Conservation (phyloP, 345 rosid species). For the Eucalyptus microcorys region DNA sequence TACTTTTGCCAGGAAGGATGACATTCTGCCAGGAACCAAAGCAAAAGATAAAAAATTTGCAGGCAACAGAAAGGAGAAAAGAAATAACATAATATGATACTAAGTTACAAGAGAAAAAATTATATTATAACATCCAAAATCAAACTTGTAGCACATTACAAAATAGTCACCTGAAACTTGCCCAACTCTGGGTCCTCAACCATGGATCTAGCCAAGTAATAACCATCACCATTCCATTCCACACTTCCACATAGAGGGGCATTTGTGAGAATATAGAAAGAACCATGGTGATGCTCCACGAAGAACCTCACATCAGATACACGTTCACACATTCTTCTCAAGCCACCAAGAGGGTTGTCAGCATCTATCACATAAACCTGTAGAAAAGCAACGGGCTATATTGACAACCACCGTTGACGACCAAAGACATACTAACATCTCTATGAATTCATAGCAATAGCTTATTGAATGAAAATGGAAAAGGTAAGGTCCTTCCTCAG, state of each 20-base stretch:
- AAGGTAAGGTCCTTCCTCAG: slow-evolving; percentile 70
- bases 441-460: not conserved
- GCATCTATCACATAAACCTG: slow-evolving; percentile 78
- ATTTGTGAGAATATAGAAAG: slow-evolving; percentile 72
- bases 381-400: not conserved
- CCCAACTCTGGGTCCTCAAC: slow-evolving; percentile 32
- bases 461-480: slow-evolving; percentile 2
- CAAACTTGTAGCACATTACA: not conserved
- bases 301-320: slow-evolving; percentile 59
- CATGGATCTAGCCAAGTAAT: slow-evolving; percentile 44
- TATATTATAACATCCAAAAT: not conserved
- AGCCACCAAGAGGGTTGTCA: slow-evolving; percentile 29
- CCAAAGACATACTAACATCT: not conserved
- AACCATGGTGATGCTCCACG: slow-evolving; percentile 69
- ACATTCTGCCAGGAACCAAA: slow-evolving; percentile 23
- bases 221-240: slow-evolving; percentile 29
- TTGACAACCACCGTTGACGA: slow-evolving; percentile 1
- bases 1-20: slow-evolving; percentile 50
- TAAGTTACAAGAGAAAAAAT: not conserved
- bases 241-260: slow-evolving; percentile 26
- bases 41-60: not conserved
- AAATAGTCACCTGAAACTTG: slow-evolving; percentile 46
- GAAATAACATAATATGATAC: not conserved
- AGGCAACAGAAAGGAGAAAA: not conserved
- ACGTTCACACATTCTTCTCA: slow-evolving; percentile 44